These are phyloP conservation scores for Vanderwaltozyma polyspora DNA, from an alignment of 805 yeast genomes.

Conservation along the genomic window DNA sequence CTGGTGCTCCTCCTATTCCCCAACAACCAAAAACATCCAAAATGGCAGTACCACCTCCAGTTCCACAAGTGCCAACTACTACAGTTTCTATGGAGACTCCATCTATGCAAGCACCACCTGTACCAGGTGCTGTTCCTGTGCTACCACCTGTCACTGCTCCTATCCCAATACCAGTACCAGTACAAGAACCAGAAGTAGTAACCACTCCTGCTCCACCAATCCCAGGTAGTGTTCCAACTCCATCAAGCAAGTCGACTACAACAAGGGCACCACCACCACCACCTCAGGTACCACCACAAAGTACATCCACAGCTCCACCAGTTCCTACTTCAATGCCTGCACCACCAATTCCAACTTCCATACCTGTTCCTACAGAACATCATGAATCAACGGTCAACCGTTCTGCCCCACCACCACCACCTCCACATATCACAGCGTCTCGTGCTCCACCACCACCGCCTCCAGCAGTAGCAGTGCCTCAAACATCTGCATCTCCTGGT, in stretches of 20 bases:
- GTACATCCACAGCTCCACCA: neutral
- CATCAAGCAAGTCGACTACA: no score
- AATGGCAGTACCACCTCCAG: constrained; percentile 4
- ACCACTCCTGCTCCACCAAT: no score
- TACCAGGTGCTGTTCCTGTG: neutral
- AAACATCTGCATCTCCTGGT: constrained; percentile 3
- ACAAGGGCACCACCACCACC: no score
- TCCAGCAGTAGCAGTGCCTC: constrained; percentile 2
- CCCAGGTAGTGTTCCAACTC: no score
- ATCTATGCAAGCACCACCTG: constrained; percentile 1
- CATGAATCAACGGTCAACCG: no score
- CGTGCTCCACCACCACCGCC: no score
- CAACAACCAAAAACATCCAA: constrained; percentile 9
- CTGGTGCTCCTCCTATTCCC: constrained; percentile 10
- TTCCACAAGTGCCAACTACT: neutral
- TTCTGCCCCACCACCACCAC: neutral
- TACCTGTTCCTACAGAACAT: neutral
- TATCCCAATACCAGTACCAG: neutral
- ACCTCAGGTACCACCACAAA: constrained; percentile 4
- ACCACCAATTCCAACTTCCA: constrained; percentile 3
- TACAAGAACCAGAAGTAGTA: no score
- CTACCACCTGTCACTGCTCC: constrained; percentile 3
- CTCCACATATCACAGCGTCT: no score
- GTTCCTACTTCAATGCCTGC: neutral
- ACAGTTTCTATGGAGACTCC: neutral